Evolutionary conservation across 805 yeast species (phyloP).

Genomic region (Teunomyces funiuensis): DNA sequence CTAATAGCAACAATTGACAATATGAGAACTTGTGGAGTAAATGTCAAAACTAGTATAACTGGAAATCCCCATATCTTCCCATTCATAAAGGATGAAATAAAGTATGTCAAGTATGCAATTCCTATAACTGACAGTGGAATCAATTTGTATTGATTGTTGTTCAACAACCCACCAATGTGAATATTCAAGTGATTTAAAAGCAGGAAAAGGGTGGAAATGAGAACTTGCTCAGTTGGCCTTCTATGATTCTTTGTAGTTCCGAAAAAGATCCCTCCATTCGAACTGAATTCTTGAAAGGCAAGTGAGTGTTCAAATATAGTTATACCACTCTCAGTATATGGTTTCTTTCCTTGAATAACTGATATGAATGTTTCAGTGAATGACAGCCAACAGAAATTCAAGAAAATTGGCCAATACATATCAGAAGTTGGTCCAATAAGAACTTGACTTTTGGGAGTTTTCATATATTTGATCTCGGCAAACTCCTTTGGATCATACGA

Average conservation of each 20-base stretch:
- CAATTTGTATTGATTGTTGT: slow-evolving; percentile 54
- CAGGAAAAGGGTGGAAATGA: slow-evolving; percentile 54
- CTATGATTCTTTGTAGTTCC: slow-evolving; percentile 18
- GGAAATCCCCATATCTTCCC: slow-evolving; percentile 54
- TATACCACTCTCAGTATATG: slow-evolving; percentile 64
- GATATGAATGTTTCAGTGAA: slow-evolving; percentile 66
- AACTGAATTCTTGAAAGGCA: slow-evolving; percentile 71
- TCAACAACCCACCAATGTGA: slow-evolving; percentile 61
- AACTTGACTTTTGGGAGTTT: slow-evolving; percentile 25
- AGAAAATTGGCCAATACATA: slow-evolving; percentile 58
- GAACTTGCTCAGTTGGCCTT: slow-evolving; percentile 54
- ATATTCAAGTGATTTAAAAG: slow-evolving; percentile 57
- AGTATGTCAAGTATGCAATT: slow-evolving; percentile 46
- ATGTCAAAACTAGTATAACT: slow-evolving; percentile 53
- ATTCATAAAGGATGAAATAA: slow-evolving; percentile 33
- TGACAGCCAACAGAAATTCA: slow-evolving; percentile 59
- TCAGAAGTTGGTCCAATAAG: slow-evolving; percentile 50
- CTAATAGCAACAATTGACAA: slow-evolving; percentile 52
- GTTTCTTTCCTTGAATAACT: slow-evolving; percentile 52
- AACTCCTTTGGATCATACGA: slow-evolving; percentile 24
- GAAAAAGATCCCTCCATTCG: slow-evolving; percentile 26
- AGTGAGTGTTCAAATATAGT: slow-evolving; percentile 75
- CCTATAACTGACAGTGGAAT: slow-evolving; percentile 66
- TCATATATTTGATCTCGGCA: slow-evolving; percentile 27
- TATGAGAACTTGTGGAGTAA: slow-evolving; percentile 65